phyloP scores from a whole-genome alignment of 441 rosid species.

The Jatropha multifida region DNA sequence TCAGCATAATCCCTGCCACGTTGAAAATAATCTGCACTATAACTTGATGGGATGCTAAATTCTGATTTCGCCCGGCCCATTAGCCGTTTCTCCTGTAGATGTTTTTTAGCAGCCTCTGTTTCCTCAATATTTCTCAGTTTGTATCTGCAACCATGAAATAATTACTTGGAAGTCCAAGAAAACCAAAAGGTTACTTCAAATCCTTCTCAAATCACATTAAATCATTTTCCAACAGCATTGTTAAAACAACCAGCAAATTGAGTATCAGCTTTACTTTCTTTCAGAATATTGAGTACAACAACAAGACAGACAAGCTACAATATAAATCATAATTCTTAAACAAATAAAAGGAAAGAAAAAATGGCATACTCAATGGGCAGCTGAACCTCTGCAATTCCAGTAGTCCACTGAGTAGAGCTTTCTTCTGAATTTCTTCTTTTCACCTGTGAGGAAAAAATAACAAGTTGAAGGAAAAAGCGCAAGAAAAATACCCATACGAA shows the following conservation, averaged over 20 bases:
- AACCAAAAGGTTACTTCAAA: not conserved
- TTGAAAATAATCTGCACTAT: slow-evolving; percentile 94
- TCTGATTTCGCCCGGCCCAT: slow-evolving; percentile 70
- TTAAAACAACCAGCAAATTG: slow-evolving; percentile 12
- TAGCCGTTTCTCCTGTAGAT: slow-evolving; percentile 85
- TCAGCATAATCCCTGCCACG: slow-evolving; percentile 92
- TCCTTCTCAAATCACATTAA: not conserved
- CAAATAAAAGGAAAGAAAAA: not conserved
- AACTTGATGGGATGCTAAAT: slow-evolving; percentile 78
- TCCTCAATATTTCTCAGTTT: slow-evolving; percentile 93
- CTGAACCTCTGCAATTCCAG: slow-evolving; percentile 96
- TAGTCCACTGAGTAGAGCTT: slow-evolving; percentile 98
- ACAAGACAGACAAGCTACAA: not conserved
- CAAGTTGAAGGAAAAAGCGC: slow-evolving; percentile 8
- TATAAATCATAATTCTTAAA: slow-evolving; percentile 2
- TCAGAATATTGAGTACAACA: not conserved
- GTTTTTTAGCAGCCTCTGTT: slow-evolving; percentile 98
- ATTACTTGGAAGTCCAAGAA: slow-evolving; percentile 12
- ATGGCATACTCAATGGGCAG: slow-evolving; percentile 80
- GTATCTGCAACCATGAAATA: slow-evolving; percentile 47
- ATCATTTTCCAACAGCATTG: not conserved
- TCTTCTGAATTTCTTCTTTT: slow-evolving; percentile 84
- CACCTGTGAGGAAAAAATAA: slow-evolving; percentile 44
- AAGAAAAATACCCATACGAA: not conserved
- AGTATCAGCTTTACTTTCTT: not conserved